These are phyloP conservation scores for Neocallimastix lanati DNA, from an alignment of 192 early-diverging fungal species.

Conservation along the genomic window DNA sequence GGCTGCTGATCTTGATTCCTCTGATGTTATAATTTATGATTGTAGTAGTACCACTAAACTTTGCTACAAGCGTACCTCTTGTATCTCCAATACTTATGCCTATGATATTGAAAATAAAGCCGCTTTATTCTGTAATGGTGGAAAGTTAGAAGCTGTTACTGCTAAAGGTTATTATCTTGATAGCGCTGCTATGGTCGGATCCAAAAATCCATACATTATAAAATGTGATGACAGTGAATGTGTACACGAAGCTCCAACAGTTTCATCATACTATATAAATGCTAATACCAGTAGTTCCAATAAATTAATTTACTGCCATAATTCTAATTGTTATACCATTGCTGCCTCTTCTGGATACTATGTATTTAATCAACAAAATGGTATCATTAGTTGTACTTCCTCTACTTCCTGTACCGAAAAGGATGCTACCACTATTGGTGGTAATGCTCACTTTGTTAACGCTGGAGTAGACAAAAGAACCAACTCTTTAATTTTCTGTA, in stretches of 20 bases:
- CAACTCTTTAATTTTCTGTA: neutral
- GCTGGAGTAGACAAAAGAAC: neutral
- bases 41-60: neutral
- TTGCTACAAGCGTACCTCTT: neutral
- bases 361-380: neutral
- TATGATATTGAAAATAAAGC: neutral
- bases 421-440: neutral
- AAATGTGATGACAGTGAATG: neutral
- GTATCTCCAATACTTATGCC: neutral
- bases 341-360: neutral
- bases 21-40: neutral
- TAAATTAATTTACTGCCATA: neutral
- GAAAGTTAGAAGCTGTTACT: too few species aligned
- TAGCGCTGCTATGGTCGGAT: neutral
- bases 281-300: neutral
- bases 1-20: neutral
- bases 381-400: neutral
- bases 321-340: neutral
- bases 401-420: neutral
- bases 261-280: neutral
- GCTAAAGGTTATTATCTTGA: neutral
- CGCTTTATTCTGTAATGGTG: neutral
- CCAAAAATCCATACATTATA: neutral
- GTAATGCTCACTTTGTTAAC: neutral
- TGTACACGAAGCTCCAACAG: neutral